phyloP scores from a whole-genome alignment of 306 rosid genomes.

The Parietaria judaica region DNA sequence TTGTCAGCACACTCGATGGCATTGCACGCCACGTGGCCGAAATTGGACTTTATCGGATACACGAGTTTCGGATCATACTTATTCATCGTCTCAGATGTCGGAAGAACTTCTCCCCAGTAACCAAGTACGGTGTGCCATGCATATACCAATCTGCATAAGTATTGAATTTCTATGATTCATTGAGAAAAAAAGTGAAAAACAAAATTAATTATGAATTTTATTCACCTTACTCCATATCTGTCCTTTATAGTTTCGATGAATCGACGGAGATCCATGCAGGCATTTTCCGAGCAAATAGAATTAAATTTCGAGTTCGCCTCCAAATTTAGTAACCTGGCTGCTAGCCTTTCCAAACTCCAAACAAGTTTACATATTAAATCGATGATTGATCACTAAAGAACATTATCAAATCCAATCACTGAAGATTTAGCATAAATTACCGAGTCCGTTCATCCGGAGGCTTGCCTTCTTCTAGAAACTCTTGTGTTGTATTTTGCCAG shows the following conservation, averaged over 20 bases:
- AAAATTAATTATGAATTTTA: not conserved
- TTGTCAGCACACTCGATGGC: slow-evolving; percentile 39
- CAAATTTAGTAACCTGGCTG: no score
- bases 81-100: slow-evolving; percentile 56
- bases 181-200: slow-evolving; percentile 2
- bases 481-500: slow-evolving; percentile 33
- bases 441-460: no score
- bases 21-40: slow-evolving; percentile 21
- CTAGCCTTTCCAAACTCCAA: no score
- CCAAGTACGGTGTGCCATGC: slow-evolving; percentile 95
- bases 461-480: not conserved
- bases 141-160: slow-evolving; percentile 45
- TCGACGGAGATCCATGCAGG: no score
- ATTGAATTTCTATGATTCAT: no score
- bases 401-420: not conserved
- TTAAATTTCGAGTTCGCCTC: no score
- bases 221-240: slow-evolving; percentile 17
- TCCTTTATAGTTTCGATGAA: no score
- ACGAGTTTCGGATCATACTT: slow-evolving; percentile 62
- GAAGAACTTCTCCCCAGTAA: slow-evolving; percentile 89
- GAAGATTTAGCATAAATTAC: no score
- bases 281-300: no score
- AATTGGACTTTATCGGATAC: slow-evolving; percentile 66
- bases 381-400: no score
- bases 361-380: no score